Conservation (phyloP, 441 rosid genomes). For the Adansonia rubrostipa region DNA sequence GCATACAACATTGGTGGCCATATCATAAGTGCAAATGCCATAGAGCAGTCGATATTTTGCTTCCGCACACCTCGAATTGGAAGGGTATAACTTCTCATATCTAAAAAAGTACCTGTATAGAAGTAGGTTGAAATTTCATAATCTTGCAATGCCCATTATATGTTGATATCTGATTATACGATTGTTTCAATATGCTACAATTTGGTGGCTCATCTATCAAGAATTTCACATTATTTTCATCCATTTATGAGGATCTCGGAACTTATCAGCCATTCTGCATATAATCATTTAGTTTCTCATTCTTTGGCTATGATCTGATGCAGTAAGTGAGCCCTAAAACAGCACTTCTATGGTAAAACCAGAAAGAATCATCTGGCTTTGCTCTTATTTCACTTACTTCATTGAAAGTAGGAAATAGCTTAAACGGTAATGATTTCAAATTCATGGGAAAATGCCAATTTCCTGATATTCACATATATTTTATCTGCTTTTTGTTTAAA, state of each 20-base stretch:
- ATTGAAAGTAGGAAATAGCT: background rate
- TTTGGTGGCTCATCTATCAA: background rate
- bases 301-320: background rate
- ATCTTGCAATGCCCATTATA: background rate
- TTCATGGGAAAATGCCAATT: background rate
- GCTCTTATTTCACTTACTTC: background rate
- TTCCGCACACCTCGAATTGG: constrained; percentile 72
- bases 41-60: constrained; percentile 81
- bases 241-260: background rate
- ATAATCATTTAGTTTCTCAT: background rate
- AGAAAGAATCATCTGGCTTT: background rate
- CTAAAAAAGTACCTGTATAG: background rate
- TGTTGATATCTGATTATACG: background rate
- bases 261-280: background rate
- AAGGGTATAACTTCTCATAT: constrained; percentile 47
- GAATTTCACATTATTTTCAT: background rate
- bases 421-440: background rate
- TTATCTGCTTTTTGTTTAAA: constrained; percentile 25
- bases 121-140: background rate
- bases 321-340: background rate
- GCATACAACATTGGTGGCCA: constrained; percentile 87
- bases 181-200: background rate
- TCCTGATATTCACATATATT: constrained; percentile 10
- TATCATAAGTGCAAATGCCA: constrained; percentile 74
- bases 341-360: background rate